Evolutionary conservation across 805 yeast species (phyloP).

Genomic region (Candida maesae): DNA sequence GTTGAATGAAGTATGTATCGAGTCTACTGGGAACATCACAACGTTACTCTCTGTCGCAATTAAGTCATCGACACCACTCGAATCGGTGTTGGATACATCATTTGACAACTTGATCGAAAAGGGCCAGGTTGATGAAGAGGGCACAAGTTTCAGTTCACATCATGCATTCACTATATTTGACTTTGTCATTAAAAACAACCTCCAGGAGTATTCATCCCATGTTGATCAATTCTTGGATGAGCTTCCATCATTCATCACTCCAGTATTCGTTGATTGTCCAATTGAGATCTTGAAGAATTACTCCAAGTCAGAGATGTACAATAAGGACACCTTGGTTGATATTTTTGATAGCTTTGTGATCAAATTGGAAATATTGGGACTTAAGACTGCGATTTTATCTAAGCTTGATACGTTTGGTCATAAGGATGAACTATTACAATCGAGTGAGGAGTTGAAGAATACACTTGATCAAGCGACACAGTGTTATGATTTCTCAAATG

Average conservation of each 20-base stretch:
- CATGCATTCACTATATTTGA: conserved; percentile 29
- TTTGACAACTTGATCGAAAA: conserved; percentile 18
- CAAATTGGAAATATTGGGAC: conserved; percentile 20
- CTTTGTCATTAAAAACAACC: conserved; percentile 25
- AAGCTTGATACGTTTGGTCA: conserved; percentile 32
- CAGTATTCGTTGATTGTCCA: conserved; percentile 29
- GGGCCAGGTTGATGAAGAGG: conserved; percentile 22
- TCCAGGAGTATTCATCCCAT: conserved; percentile 19
- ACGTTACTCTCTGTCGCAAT: conserved; percentile 15
- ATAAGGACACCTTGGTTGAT: conserved; percentile 24
- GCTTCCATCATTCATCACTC: conserved; percentile 33
- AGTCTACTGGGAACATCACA: conserved; percentile 6
- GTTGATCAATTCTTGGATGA: conserved; percentile 33
- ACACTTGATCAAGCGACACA: conserved; percentile 24
- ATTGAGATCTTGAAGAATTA: conserved; percentile 32
- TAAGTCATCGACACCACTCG: conserved; percentile 9
- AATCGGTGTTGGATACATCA: conserved; percentile 15
- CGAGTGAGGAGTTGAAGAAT: conserved; percentile 19
- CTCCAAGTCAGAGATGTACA: conserved; percentile 26
- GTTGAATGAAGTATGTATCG: conserved; percentile 5
- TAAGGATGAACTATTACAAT: conserved; percentile 19
- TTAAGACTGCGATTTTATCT: conserved; percentile 26
- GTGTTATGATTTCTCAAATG: conserved; percentile 27
- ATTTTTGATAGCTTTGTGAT: conserved; percentile 30
- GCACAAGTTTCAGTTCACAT: conserved; percentile 16